phyloP scores from a whole-genome alignment of 2,329 filamentous ascomycete species.

The Claviceps sp. region DNA sequence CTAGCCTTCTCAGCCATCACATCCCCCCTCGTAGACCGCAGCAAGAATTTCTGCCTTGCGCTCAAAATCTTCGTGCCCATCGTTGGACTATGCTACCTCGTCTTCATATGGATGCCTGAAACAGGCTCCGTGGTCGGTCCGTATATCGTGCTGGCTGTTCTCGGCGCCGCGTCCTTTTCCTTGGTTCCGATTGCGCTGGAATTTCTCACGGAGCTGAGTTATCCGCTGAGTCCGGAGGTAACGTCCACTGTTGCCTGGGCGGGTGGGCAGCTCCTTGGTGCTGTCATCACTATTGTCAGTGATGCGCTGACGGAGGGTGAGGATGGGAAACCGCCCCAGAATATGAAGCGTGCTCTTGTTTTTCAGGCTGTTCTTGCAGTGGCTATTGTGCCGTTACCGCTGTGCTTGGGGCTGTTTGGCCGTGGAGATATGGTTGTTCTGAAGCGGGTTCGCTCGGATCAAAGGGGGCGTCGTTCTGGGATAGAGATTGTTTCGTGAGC shows the following conservation, averaged over 20 bases:
- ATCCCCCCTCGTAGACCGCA: slow-evolving; percentile 73
- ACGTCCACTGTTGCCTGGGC: slow-evolving; percentile 75
- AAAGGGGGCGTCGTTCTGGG: slow-evolving; percentile 8
- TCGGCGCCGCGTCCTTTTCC: slow-evolving; percentile 70
- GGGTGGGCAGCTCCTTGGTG: slow-evolving; percentile 75
- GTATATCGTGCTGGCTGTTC: slow-evolving; percentile 59
- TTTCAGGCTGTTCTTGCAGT: slow-evolving; percentile 65
- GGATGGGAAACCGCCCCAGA: slow-evolving; percentile 43
- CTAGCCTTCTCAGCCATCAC: slow-evolving; percentile 63
- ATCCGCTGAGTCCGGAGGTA: slow-evolving; percentile 77
- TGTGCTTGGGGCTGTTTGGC: slow-evolving; percentile 60
- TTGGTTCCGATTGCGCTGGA: slow-evolving; percentile 78
- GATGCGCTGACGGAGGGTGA: slow-evolving; percentile 52
- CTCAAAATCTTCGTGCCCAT: slow-evolving; percentile 66
- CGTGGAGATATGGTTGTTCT: slow-evolving; percentile 35
- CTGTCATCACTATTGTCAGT: slow-evolving; percentile 70
- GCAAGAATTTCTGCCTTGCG: slow-evolving; percentile 61
- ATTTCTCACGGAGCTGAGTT: slow-evolving; percentile 73
- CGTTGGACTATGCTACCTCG: slow-evolving; percentile 59
- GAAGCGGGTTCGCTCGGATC: slow-evolving; percentile 35
- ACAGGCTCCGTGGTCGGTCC: slow-evolving; percentile 50
- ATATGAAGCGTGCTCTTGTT: slow-evolving; percentile 64
- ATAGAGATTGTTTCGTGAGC: not conserved
- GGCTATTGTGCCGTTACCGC: slow-evolving; percentile 50
- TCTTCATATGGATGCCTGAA: slow-evolving; percentile 63